A percentile compares a stretch with the other conserved stretches of the same genome.
phyloP scores from a whole-genome alignment of 1,139 yeast genomes.

The Sugiyamaella novakii region DNA sequence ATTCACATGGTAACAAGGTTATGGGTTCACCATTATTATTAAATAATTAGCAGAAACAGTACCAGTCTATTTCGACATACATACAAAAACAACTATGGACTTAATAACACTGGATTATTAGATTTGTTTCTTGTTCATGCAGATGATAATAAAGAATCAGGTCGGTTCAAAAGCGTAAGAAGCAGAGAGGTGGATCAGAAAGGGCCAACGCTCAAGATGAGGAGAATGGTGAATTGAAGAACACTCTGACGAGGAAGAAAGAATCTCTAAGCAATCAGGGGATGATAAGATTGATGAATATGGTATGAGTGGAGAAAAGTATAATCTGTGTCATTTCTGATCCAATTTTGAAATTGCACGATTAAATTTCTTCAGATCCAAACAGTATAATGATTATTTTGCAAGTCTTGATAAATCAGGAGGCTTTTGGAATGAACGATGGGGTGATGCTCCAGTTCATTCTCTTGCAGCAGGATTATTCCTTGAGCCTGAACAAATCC shows the following conservation, averaged over 20 bases:
- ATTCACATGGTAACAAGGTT: slow-evolving; percentile 75
- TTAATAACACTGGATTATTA: slow-evolving; percentile 53
- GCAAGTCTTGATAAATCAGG: slow-evolving; percentile 66
- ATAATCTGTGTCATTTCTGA: slow-evolving; percentile 89
- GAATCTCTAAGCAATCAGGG: slow-evolving; percentile 16
- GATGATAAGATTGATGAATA: slow-evolving; percentile 37
- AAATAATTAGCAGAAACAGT: slow-evolving; percentile 76
- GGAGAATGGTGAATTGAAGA: slow-evolving; percentile 26
- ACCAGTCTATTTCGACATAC: slow-evolving; percentile 74
- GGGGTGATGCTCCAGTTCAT: slow-evolving; percentile 97
- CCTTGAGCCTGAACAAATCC: slow-evolving; percentile 66
- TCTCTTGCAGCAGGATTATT: slow-evolving; percentile 79
- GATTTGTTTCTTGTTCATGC: slow-evolving; percentile 39
- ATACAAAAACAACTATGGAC: slow-evolving; percentile 49
- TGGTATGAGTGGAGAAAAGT: slow-evolving; percentile 61
- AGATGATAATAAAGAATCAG: slow-evolving; percentile 29
- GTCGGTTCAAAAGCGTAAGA: slow-evolving; percentile 30
- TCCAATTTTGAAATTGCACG: slow-evolving; percentile 90
- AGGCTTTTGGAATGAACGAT: slow-evolving; percentile 83
- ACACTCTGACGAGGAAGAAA: slow-evolving; percentile 25
- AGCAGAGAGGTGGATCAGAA: slow-evolving; percentile 37
- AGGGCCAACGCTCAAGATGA: slow-evolving; percentile 32
- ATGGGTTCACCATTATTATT: slow-evolving; percentile 80
- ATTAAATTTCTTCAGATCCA: slow-evolving; percentile 68
- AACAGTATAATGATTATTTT: slow-evolving; percentile 65